Evolutionary conservation across 306 rosid species (phyloP), one percentile per base, ranked within the genome.

Genomic region (Gillenia trifoliata): DNA sequence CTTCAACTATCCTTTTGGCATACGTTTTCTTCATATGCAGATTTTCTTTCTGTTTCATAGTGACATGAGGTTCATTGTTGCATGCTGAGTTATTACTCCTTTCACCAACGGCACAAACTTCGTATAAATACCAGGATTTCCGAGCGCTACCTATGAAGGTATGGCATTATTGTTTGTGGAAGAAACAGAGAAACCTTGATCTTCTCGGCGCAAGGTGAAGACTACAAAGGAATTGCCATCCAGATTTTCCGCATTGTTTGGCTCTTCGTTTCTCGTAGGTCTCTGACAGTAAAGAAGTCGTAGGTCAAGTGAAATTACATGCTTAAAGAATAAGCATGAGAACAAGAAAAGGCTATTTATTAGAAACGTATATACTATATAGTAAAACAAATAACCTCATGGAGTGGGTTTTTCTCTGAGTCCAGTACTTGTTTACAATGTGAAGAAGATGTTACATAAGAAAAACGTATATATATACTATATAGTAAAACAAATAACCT

Each of bases 341-440:
- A 34, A 56, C 23, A 50, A 68, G 66, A 54, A 55, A 25, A 60
- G 64, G 25, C 59, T 40, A 50, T 52, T 9, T 70, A 30, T 33
- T 54, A 73, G 61, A 70, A 41, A 49, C 9, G 41, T 38, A n/a
- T n/a, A n/a, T 36, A 25, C 12, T 20, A 9, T 57, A 68, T 22
- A 67, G 76, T 61, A 26, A 22, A 77, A 61, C 75, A 67, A 80
- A 68, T 76, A 74, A 94, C 98, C 96, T 91, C 90, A 20, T 85
- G 83, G 66, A 73, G 78, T 66, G 85, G 91, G 77, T 86, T 93
- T 74, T 82, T 90, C 85, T 87, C 91, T 77, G 87, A 85, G 86
- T 90, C 90, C 75, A 85, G 81, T 68, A 76, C 80, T 76, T 80
- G 91, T 72, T 87, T 88, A 69, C 75, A 71, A 59, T 81, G 86